phyloP scores from a whole-genome alignment of 1,284 basidiomycete genomes.

The Moniliophthora roreri region DNA sequence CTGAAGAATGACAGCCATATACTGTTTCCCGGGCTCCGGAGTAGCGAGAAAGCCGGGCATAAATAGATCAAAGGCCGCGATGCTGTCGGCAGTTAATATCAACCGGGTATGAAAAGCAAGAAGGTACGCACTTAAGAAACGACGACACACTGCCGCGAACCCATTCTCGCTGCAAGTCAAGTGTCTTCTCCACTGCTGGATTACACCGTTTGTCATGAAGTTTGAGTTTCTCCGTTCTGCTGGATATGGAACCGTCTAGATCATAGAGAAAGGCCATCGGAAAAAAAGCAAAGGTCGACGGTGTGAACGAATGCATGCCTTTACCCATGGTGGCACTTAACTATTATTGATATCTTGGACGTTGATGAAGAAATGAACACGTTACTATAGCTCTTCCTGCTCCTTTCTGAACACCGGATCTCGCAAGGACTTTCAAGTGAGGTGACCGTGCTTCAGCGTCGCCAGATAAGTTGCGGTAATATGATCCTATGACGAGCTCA shows the following conservation, averaged over 20 bases:
- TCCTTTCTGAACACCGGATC: too few species aligned
- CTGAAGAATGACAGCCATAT: not conserved
- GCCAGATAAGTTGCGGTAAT: too few species aligned
- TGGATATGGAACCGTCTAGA: not conserved
- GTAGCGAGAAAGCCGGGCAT: not conserved
- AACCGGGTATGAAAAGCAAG: not conserved
- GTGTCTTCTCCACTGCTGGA: too few species aligned
- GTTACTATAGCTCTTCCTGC: too few species aligned
- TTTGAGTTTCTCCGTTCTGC: not conserved
- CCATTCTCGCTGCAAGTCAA: not conserved
- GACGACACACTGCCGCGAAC: not conserved
- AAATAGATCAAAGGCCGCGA: not conserved
- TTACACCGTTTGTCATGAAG: not conserved
- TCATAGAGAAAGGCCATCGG: not conserved
- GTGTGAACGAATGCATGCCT: not conserved
- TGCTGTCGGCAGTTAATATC: not conserved
- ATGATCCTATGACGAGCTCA: too few species aligned
- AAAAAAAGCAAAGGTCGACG: not conserved
- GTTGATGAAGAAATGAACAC: too few species aligned
- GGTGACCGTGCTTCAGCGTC: too few species aligned
- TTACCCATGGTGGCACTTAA: too few species aligned
- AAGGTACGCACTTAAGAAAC: not conserved
- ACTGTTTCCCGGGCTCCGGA: not conserved
- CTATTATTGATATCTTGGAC: too few species aligned
- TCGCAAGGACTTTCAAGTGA: too few species aligned